Evolutionary conservation across 306 rosid genomes (phyloP).

Genomic region (Elaeagnus macrophylla): DNA sequence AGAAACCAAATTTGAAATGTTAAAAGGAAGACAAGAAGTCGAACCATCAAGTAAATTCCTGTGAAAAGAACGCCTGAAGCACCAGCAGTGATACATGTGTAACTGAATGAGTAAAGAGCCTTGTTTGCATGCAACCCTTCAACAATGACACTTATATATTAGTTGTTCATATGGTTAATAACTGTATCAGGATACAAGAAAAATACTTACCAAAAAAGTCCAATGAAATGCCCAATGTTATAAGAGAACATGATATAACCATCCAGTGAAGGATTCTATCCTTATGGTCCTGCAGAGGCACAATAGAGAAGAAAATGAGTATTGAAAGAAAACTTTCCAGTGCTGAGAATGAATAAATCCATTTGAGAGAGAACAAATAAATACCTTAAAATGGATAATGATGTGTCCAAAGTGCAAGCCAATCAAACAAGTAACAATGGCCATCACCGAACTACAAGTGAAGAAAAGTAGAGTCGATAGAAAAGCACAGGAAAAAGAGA

Average conservation of each 20-base stretch:
- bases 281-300: conserved; percentile 56
- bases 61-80: conserved; percentile 69
- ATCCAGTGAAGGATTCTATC: conserved; percentile 69
- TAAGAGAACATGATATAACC: conserved; percentile 53
- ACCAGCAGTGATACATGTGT: conserved; percentile 80
- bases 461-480: conserved; percentile 4
- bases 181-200: neutral
- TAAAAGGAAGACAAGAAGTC: conserved; percentile 4
- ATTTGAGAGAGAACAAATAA: neutral
- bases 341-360: neutral
- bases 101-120: conserved; percentile 80
- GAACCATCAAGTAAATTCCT: conserved; percentile 75
- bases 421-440: conserved; percentile 79
- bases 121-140: conserved; percentile 81
- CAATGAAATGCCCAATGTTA: conserved; percentile 50
- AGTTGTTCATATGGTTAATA: neutral
- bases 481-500: conserved; percentile 5
- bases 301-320: neutral
- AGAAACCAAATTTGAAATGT: too few relatives aligned
- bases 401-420: conserved; percentile 91
- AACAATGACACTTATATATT: neutral
- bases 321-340: neutral
- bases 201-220: conserved; percentile 48
- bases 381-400: conserved; percentile 77
- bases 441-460: conserved; percentile 71